A percentile compares a stretch with the other conserved stretches of the same genome.
phyloP scores from a whole-genome alignment of 441 rosid species.

The Croton laevigatus region DNA sequence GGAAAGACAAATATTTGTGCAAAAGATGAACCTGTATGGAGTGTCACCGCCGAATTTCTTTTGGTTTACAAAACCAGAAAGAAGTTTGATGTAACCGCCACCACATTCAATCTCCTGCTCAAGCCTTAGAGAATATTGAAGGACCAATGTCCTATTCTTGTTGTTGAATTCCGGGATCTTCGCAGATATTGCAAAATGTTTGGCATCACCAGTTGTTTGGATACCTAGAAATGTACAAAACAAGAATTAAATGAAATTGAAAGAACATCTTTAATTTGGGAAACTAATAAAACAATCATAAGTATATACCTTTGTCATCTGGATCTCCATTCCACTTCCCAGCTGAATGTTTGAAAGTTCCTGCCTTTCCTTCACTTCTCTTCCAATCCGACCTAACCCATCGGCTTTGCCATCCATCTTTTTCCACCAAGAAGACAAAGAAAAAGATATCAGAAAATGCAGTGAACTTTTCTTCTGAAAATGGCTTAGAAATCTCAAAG shows the following conservation, averaged over 20 bases:
- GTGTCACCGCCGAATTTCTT: slow-evolving; percentile 95
- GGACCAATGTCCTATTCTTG: slow-evolving; percentile 74
- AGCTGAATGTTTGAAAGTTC: slow-evolving; percentile 79
- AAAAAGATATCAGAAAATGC: not conserved
- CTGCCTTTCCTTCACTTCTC: slow-evolving; percentile 85
- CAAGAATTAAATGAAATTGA: not conserved
- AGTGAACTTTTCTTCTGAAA: slow-evolving; percentile 8
- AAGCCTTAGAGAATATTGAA: slow-evolving; percentile 76
- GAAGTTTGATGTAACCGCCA: slow-evolving; percentile 59
- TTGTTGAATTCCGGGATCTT: slow-evolving; percentile 83
- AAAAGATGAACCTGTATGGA: slow-evolving; percentile 62
- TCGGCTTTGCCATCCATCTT: slow-evolving; percentile 88
- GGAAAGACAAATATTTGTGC: not conserved
- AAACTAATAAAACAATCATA: not conserved
- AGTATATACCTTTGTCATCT: slow-evolving; percentile 64
- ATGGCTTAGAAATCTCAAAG: not conserved
- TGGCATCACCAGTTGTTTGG: slow-evolving; percentile 85
- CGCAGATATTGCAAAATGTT: slow-evolving; percentile 77
- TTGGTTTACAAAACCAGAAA: slow-evolving; percentile 40
- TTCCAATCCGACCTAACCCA: slow-evolving; percentile 98
- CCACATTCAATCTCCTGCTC: slow-evolving; percentile 96
- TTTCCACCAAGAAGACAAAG: slow-evolving; percentile 15
- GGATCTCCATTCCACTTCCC: slow-evolving; percentile 95
- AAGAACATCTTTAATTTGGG: not conserved
- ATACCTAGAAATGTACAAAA: slow-evolving; percentile 50